Evolutionary conservation across 306 rosid genomes (phyloP), one percentile per base, ranked within the genome.

Genomic region (Nissolia schottii): DNA sequence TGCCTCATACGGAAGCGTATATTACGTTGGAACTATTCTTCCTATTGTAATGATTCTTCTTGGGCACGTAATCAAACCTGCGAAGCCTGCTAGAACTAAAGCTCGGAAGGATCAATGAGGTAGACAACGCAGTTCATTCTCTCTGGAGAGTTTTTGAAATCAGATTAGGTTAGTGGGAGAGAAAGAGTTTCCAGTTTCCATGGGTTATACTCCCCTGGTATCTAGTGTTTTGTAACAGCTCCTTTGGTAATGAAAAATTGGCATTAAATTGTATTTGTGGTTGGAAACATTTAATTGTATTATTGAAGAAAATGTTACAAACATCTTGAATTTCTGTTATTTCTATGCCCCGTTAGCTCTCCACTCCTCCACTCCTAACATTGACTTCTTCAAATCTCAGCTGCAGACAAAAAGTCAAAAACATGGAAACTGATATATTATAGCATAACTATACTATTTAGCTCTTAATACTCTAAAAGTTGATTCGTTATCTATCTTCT

Each of bases 1-100:
- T 13, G 86, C 96, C 56, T 85, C 97, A 0, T 94, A 89, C 20
- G 85, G 93, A 78, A 94, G 99, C 3, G 97, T 91, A 74, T 83
- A 88, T 77, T 94, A 49, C 48, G 24, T 94, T 7, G 99, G 99
- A 78, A 94, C 97, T 55, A 20, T 84, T 75, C 16, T 94, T 76
- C 99, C 99, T 3, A 7, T 91, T 70, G 76, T 69, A 19, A 14
- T 85, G 69, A 79, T 89, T 82, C 79, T 91, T 51, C 92, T 94
- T 18, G 79, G 96, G 37, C 70, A 73, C 9, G 32, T 94, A 19
- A 86, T 91, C 67, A 94, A 90, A 80, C 97, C 99, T 25, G 80
- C 82, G 45, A 92, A 32, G 84, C 89, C 90, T 7, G 84, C 27
- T 45, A 80, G 84, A 83, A 69, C 97, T 15, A 91, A 87, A 62